Base-by-base conservation (phyloP, 106 monocot species). In the Cymbidium sinense region DNA sequence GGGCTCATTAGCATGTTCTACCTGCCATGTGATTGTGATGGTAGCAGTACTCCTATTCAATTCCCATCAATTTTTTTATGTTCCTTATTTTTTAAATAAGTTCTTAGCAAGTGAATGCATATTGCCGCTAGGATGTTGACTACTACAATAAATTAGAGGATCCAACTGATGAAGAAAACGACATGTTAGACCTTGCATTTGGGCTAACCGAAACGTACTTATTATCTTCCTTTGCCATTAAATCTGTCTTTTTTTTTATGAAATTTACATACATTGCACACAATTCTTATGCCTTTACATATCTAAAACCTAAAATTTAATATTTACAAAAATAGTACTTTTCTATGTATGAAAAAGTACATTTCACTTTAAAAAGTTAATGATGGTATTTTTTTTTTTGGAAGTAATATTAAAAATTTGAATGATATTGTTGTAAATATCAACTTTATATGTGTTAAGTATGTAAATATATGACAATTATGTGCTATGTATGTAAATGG, bases 171-270 rank as follows among this genome's bases (percentile, higher is more conserved):
- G 91, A 96, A 82, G 96, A 96, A 79, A 96, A 96, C 78, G 96
- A 93, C 81, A 96, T 96, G 96, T 70, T 95, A 70, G 95, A 95
- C 79, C 95, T 95, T 65, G 95, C 95, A 54, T 95, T 95, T 84
- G 95, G 95, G 37, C 95, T 95, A 12, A 93, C 90, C 21, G 88
- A 93, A 80, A 95, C 89, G 93, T 93, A 76, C 27, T 58, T 23
- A 52, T 43, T 27, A 7, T 71, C 71, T 5, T 34, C 70, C 12
- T 70, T 37, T 71, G 67, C 58, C 8, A 23, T 58, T 58, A 15
- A n/a, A n/a, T n/a, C n/a, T n/a, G n/a, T n/a, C n/a, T 33, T 67
- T 31, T 9, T 12, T 33, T 13, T 47, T 47, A 2, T 2, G 15
- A 47, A 47, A 15, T 47, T 47, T 39, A 39, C 37, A 39, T 39